phyloP scores from a whole-genome alignment of 106 monocot species.

The Platanthera guangdongensis region DNA sequence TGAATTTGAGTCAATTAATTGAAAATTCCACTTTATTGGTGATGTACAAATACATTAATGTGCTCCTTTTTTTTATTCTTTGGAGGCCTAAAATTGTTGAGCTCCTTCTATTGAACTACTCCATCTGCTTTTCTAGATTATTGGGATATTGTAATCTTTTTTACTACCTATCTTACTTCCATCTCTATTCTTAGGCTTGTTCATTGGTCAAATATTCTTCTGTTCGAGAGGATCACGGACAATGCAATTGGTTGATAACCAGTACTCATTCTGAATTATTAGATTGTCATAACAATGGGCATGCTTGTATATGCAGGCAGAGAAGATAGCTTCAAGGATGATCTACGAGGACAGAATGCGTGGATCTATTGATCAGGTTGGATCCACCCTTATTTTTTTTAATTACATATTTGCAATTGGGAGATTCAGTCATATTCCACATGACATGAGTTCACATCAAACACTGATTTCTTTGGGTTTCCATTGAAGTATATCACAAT shows the following conservation, averaged over 20 bases:
- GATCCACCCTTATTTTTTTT: neutral
- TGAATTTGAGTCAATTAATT: no score
- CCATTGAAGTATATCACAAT: neutral
- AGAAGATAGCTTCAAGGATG: slow-evolving; percentile 94
- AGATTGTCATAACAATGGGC: neutral
- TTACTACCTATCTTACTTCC: neutral
- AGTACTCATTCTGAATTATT: neutral
- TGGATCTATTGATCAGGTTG: slow-evolving; percentile 92
- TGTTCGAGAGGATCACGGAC: neutral
- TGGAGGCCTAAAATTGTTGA: neutral
- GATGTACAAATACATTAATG: no score
- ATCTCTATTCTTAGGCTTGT: neutral
- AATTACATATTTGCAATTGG: neutral
- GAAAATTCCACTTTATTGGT: no score
- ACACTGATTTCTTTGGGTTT: neutral
- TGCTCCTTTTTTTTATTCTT: no score
- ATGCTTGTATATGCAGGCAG: slow-evolving; percentile 42
- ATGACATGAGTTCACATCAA: neutral
- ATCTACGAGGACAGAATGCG: slow-evolving; percentile 97
- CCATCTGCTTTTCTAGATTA: neutral
- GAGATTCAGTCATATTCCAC: neutral
- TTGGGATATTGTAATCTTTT: neutral
- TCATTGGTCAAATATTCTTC: no score
- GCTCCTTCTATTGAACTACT: neutral
- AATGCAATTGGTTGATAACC: neutral